Conservation (phyloP, 371 early-diverging fungal species). For the Apophysomyces sp. region DNA sequence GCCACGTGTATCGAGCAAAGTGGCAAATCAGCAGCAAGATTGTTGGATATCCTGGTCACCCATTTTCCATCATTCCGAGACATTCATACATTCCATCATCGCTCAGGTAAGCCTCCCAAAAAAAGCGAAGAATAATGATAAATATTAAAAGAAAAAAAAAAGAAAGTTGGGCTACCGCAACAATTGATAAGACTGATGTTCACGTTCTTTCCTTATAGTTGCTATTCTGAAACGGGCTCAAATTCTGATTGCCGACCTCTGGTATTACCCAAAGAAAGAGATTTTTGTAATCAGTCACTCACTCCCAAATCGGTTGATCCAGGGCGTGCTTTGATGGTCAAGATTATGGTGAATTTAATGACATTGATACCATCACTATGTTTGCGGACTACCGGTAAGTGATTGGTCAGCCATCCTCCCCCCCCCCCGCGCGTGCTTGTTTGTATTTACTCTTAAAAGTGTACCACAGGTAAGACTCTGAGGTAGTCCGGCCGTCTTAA, state of each 20-base stretch:
- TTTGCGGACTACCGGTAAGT: constrained; percentile 87
- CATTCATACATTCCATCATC: constrained; percentile 57
- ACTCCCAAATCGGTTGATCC: neutral
- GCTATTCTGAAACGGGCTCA: constrained; percentile 83
- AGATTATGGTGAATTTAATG: constrained; percentile 62
- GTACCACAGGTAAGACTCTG: constrained; percentile 62
- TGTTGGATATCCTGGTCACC: constrained; percentile 59
- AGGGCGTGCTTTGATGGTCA: constrained; percentile 86
- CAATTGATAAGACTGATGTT: neutral
- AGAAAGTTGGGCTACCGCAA: too few relatives aligned
- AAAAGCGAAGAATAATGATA: too few relatives aligned
- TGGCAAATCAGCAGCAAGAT: constrained; percentile 49
- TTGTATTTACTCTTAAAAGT: constrained; percentile 17
- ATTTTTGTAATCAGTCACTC: neutral
- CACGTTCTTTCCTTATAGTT: constrained; percentile 35
- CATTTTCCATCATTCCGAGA: constrained; percentile 80
- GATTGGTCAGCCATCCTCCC: neutral
- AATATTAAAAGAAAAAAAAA: neutral
- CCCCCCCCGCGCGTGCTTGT: too few relatives aligned
- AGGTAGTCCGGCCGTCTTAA: neutral
- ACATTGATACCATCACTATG: constrained; percentile 88
- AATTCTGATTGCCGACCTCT: constrained; percentile 88
- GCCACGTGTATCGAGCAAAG: constrained; percentile 57
- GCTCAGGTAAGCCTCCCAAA: too few relatives aligned
- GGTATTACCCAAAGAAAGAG: constrained; percentile 28